Evolutionary conservation across 306 rosid species (phyloP).

Genomic region (Astragalus glycyphyllos): DNA sequence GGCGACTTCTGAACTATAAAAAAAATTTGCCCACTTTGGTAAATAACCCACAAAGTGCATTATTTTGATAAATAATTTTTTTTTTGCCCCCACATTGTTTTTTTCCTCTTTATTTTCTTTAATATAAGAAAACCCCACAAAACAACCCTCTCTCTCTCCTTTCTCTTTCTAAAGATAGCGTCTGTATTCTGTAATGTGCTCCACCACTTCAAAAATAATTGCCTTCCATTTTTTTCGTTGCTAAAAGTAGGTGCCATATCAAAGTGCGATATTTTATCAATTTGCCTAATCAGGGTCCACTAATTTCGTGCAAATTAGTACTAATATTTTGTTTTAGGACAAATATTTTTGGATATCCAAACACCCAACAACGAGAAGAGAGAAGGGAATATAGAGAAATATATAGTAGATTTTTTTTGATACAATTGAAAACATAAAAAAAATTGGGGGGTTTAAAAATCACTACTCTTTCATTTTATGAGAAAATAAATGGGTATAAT

Average conservation of each 20-base stretch:
- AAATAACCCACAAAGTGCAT: no score
- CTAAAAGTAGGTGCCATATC: constrained; percentile 37
- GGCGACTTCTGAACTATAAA: no score
- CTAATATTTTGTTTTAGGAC: no score
- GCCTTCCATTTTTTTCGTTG: constrained; percentile 32
- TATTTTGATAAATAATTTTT: no score
- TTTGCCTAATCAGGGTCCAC: not conserved
- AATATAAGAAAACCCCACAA: constrained; percentile 9
- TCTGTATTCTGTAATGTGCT: constrained; percentile 49
- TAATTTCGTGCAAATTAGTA: not conserved
- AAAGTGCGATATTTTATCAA: constrained; percentile 10
- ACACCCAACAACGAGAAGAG: no score
- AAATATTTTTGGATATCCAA: no score
- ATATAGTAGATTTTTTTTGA: no score
- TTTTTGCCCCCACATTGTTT: no score
- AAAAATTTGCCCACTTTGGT: no score
- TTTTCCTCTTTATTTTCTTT: constrained; percentile 35
- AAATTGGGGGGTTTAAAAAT: no score
- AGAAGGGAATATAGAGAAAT: no score
- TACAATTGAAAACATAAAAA: no score
- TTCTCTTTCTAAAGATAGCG: constrained; percentile 37
- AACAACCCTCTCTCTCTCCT: not conserved
- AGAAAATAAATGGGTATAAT: not conserved
- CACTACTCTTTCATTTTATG: not conserved
- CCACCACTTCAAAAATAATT: constrained; percentile 10